Evolutionary conservation across 352 stramenopile genomes (phyloP), one percentile per base, ranked within the genome.

Genomic region (Phytopythium oedochilum): DNA sequence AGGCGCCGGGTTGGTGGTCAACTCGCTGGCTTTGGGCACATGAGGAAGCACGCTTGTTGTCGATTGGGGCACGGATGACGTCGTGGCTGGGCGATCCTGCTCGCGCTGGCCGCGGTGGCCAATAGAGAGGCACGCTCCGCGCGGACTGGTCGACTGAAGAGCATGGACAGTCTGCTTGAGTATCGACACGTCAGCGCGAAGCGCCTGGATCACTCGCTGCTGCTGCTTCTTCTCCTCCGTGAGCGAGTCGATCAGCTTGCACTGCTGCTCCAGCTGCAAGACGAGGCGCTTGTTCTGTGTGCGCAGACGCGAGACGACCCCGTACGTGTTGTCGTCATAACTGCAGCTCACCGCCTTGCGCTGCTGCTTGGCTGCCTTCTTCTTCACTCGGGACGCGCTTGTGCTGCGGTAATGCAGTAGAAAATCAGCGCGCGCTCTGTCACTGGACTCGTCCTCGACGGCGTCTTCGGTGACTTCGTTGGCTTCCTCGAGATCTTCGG

Each of bases 271-370:
- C 1, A 89, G 38, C 47, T 86, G 65, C 8, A 58, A 48, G 4
- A 55, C 57, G 1, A 89, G 53, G 2, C 66, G 65, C 34, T 79
- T 84, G 58, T 86, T 89, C 8, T 70, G 45, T 22, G 66, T 56
- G 1, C 74, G 74, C 12, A 89, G 60, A 22, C 64, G 70, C 1
- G 71, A 73, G 14, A 86, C 70, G 23, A 86, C 67, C 17, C 54
- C 64, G 55, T 86, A 86, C 25, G 78, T 89, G 20, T 70, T 64
- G 2, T 81, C 72, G 20, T 87, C 78, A 40, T 87, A 89, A 22
- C 14, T 46, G 49, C 28, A 55, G 12, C n/a, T 35, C 18, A 39
- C 15, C 7, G 8, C 7, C 23, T 23, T 26, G 7, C n/a, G n/a
- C n/a, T 43, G 18, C 23, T 32, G 15, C 20, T 25, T 10, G 2